Base-by-base conservation (phyloP, 202 grass and related monocot genomes). In the Zoysia matrella region DNA sequence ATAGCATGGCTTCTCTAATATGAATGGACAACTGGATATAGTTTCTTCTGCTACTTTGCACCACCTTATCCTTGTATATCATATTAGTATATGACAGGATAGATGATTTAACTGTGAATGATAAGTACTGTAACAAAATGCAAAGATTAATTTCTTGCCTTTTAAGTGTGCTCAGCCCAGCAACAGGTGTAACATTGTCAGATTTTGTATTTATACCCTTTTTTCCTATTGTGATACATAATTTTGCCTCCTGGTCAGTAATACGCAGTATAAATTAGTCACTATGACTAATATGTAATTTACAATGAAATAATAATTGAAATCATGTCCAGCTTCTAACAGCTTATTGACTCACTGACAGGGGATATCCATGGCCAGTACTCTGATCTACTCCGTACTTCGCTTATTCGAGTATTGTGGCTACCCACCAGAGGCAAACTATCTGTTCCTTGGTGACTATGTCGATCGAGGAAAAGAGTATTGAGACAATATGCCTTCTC, bases 381-480 rank as follows among this genome's bases (percentile, higher is more conserved):
- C 22, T 30, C 22, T 30, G 0, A 30, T 30, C 22, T 30, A 30
- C 22, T 30, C 22, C 22, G 22, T 30, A 30, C 22, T 30, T 86
- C 92, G 92, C 11, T 77, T 97, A 57, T 97, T 97, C 54, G 94
- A 94, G 66, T 97, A 94, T 84, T 92, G 94, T n/a, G 94, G 94
- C 52, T 92, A 80, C 55, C 92, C 90, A 65, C 92, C 92, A 9
- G 90, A 85, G 36, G 91, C 94, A 7, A 97, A 94, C 69, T 97
- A 97, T 72, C 75, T 97, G 66, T 97, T 97, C 69, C 85, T 94
- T 12, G 94, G 94, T 8, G 94, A 97, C 47, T 97, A 97, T 44
- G 94, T 97, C 50, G 92, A 97, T 71, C 77, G 94, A 46, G 94
- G 94, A 2, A 97, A 94, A 71, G 79, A 92, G 91, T 50, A 97